A percentile compares a stretch with the other conserved stretches of the same genome.
Evolutionary conservation across 2,329 filamentous ascomycete genomes (phyloP).

Genomic region (Akanthomyces muscarius): DNA sequence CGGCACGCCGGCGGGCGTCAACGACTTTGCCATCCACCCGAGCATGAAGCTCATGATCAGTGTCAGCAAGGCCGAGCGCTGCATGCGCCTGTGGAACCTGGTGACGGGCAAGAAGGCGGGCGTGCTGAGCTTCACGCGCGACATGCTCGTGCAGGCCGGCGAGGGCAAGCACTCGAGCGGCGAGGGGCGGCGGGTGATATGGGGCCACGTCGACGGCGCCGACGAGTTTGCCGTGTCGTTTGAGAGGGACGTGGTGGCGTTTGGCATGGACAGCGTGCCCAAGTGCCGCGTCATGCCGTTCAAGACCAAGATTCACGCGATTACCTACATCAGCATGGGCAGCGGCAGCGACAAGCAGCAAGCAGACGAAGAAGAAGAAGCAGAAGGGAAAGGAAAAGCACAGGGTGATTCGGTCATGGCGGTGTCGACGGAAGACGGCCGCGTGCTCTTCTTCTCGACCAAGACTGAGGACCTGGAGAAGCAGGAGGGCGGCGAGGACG

Average conservation of each 20-base stretch:
- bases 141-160: constrained; percentile 68
- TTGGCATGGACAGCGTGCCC: constrained; percentile 81
- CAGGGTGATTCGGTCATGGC: constrained; percentile 54
- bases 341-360: constrained; percentile 26
- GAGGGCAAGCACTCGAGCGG: constrained; percentile 74
- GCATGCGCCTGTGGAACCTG: constrained; percentile 93
- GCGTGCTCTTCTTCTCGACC: constrained; percentile 79
- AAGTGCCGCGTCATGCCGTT: constrained; percentile 68
- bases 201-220: constrained; percentile 65
- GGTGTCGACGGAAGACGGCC: constrained; percentile 85
- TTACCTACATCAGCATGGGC: constrained; percentile 63
- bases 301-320: constrained; percentile 77
- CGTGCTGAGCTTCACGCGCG: constrained; percentile 77
- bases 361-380: too few relatives aligned
- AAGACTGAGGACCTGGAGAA: constrained; percentile 43
- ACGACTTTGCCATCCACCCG: constrained; percentile 92
- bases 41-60: constrained; percentile 96
- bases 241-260: constrained; percentile 78
- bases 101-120: constrained; percentile 95
- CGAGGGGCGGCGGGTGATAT: constrained; percentile 77
- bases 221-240: constrained; percentile 89
- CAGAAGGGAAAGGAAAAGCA: too few relatives aligned
- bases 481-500: constrained; percentile 38
- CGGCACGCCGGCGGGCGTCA: constrained; percentile 80
- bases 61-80: constrained; percentile 82